Percentiles rank a stretch among this genome's conserved stretches.
Conservation (phyloP, 2,329 filamentous ascomycete genomes). For the Xylaria sp. region DNA sequence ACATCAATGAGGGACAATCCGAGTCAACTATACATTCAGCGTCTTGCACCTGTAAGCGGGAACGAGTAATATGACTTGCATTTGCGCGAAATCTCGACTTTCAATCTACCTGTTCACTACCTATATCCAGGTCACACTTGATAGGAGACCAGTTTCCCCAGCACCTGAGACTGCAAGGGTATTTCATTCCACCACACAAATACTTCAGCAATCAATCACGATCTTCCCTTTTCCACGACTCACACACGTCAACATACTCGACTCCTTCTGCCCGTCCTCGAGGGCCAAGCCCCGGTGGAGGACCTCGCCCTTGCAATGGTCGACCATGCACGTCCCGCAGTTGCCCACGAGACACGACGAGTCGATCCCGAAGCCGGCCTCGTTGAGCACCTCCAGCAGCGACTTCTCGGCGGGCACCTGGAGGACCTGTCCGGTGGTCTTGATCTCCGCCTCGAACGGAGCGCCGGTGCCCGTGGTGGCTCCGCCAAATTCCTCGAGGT, state of each 20-base stretch:
- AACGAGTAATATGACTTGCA: too few species aligned
- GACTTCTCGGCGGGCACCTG: conserved; percentile 35
- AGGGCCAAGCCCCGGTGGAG: conserved; percentile 35
- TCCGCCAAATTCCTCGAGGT: conserved; percentile 37
- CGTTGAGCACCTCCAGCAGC: conserved; percentile 36
- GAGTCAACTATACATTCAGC: too few species aligned
- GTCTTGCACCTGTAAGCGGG: too few species aligned
- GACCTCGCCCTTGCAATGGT: conserved; percentile 33
- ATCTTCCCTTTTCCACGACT: conserved; percentile 37
- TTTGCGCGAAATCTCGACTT: too few species aligned
- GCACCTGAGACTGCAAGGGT: too few species aligned
- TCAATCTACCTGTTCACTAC: too few species aligned
- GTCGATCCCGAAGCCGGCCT: conserved; percentile 39
- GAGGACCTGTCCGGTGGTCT: conserved; percentile 29
- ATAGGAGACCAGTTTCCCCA: too few species aligned
- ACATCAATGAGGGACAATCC: conserved; percentile 25
- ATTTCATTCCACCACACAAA: not conserved
- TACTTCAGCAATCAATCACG: conserved; percentile 25
- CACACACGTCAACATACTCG: conserved; percentile 35
- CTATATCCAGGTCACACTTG: too few species aligned
- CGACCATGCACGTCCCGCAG: conserved; percentile 38
- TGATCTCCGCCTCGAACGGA: conserved; percentile 36
- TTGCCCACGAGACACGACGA: conserved; percentile 38
- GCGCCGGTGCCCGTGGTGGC: conserved; percentile 33
- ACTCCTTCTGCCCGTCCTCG: conserved; percentile 34